Conservation (phyloP, 2,329 filamentous ascomycete genomes). For the Grosmannia penicillata region DNA sequence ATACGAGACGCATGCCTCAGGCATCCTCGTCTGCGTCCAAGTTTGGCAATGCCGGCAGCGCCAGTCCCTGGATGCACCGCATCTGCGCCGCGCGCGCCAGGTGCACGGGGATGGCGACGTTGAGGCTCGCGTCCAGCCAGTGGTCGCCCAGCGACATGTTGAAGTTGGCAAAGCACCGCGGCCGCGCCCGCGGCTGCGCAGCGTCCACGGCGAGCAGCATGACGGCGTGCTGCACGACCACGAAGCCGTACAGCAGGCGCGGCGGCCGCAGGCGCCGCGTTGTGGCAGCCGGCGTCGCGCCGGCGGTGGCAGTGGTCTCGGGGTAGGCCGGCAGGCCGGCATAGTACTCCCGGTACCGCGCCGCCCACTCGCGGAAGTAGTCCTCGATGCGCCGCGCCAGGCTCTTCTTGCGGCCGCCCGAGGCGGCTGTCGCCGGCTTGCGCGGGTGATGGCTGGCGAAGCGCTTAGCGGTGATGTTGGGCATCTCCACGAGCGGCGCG, state of each 20-base stretch:
- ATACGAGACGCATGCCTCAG: not conserved
- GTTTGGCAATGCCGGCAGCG: conserved; percentile 3
- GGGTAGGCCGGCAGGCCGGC: conserved; percentile 5
- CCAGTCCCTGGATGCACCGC: conserved; percentile 6
- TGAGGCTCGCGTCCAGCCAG: conserved; percentile 21
- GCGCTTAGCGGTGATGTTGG: conserved; percentile 23
- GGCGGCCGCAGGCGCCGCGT: conserved; percentile 9
- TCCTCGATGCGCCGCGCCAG: conserved; percentile 8
- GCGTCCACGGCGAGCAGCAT: conserved; percentile 28
- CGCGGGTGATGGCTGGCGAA: not conserved
- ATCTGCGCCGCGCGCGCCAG: conserved; percentile 15
- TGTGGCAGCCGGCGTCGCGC: not conserved
- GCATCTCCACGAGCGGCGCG: conserved; percentile 8
- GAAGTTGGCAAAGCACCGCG: conserved; percentile 17
- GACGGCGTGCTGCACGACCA: conserved; percentile 35
- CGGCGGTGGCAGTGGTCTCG: too few relatives aligned
- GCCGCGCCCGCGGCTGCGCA: conserved; percentile 10
- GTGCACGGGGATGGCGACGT: conserved; percentile 20
- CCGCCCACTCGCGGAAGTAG: conserved; percentile 9
- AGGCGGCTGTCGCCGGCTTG: not conserved
- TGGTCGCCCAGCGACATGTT: conserved; percentile 17
- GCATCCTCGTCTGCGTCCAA: conserved; percentile 7
- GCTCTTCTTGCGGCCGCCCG: conserved; percentile 1
- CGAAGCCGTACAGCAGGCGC: conserved; percentile 23
- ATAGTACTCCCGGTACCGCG: conserved; percentile 10